Base-by-base conservation (phyloP, 2,329 filamentous ascomycete species). In the Aspergillus pseudonomiae region DNA sequence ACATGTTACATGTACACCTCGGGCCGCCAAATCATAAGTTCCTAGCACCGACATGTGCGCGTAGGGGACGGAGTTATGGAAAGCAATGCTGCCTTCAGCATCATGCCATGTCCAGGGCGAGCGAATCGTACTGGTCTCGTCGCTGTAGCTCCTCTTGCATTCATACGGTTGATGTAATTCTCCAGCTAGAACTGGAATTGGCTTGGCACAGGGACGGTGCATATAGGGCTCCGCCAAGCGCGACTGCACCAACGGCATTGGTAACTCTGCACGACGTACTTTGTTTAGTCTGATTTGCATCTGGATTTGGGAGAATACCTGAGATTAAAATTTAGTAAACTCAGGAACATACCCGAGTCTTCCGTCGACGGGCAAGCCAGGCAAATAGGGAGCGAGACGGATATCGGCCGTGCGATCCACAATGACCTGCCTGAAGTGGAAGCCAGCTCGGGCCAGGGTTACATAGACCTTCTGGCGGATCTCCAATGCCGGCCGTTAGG, bases 1-100 rank as follows among this genome's bases (percentile, higher is more conserved):
- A 21, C 9, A 46, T 46, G 43, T 46, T 46, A 10, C 43, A 46
- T 46, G 24, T 10, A 14, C 43, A 11, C 3, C 39, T 10, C 39
- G 39, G 39, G 39, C 16, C 39, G 39, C 19, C n/a, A 4, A 9
- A n/a, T 6, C 6, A 16, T 4, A 41, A 41, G 39, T 16, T 41
- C 39, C 16, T 36, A 14, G 19, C n/a, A 10, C 39, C 3, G 39
- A 3, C 16, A 6, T n/a, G 5, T n/a, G 6, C 19, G 1, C 6
- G 0, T 1, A 19, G 6, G 0, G 39, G 19, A 16, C 16, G 16
- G 4, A 9, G 19, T 41, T 6, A n/a, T 2, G 9, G 39, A 41
- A n/a, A 10, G 0, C 3, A 41, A 6, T 1, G 9, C 39, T 9
- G 7, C 2, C 2, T 41, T 41, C 16, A 1, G 3, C 0, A 41